Conservation (phyloP, 257 asterid species). For the Parsonsia alboflavescens region DNA sequence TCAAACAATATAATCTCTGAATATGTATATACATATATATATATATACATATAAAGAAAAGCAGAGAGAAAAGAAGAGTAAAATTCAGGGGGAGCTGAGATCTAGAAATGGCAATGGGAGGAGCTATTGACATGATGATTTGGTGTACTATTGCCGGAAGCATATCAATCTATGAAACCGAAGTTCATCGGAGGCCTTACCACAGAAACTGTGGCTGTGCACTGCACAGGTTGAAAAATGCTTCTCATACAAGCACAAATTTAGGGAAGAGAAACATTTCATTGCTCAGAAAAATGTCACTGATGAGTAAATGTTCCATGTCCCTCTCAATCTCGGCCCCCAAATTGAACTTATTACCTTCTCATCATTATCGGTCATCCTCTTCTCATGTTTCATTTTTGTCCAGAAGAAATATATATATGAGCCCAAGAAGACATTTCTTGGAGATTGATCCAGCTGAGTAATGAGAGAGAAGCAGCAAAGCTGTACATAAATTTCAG, state of each 20-base stretch:
- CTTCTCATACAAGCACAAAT: not conserved
- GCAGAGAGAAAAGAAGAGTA: not conserved
- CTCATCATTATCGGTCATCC: too few relatives aligned
- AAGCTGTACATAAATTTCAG: not conserved
- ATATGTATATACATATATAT: too few relatives aligned
- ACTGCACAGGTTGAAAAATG: slow-evolving; percentile 38
- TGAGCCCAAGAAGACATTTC: not conserved
- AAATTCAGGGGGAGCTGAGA: not conserved
- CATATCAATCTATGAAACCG: slow-evolving; percentile 46
- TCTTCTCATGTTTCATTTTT: not conserved
- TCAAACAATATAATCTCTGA: too few relatives aligned
- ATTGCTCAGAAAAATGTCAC: not conserved
- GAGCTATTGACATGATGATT: slow-evolving; percentile 55
- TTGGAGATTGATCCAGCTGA: not conserved
- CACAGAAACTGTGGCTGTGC: slow-evolving; percentile 69
- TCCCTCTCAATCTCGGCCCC: not conserved
- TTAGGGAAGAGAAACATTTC: not conserved
- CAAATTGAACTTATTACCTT: not conserved
- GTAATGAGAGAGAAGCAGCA: not conserved
- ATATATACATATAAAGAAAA: not conserved
- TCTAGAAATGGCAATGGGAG: slow-evolving; percentile 50
- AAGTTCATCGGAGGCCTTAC: slow-evolving; percentile 60
- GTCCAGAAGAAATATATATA: not conserved
- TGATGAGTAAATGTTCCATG: slow-evolving; percentile 1
- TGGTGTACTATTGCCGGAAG: slow-evolving; percentile 51